phyloP scores from a whole-genome alignment of 352 stramenopile genomes.

The Aphanomyces euteiches region DNA sequence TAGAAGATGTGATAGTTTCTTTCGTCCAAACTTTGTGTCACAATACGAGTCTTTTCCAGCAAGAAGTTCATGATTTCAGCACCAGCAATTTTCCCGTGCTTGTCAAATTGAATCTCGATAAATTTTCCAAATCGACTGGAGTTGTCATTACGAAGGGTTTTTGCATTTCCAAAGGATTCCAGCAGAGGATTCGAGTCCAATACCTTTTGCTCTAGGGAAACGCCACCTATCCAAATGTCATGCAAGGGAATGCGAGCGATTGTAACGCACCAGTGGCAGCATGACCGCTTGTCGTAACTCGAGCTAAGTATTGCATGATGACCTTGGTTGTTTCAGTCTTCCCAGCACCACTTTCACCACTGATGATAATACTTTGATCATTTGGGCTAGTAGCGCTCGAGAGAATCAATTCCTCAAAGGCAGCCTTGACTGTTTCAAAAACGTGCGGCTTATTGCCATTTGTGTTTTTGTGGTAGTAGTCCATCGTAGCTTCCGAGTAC shows the following conservation, averaged over 20 bases:
- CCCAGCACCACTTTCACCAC: conserved; percentile 83
- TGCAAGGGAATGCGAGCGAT: too few species aligned
- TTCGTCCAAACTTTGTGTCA: conserved; percentile 87
- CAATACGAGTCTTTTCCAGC: conserved; percentile 88
- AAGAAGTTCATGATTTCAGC: conserved; percentile 90
- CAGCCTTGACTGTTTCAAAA: conserved; percentile 87
- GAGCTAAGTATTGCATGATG: conserved; percentile 87
- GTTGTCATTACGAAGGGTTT: conserved; percentile 97
- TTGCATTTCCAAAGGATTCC: conserved; percentile 88
- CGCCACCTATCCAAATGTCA: conserved; percentile 2
- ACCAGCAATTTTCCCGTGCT: conserved; percentile 87
- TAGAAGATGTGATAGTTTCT: conserved; percentile 98
- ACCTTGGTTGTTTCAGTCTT: conserved; percentile 92
- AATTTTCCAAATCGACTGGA: conserved; percentile 97
- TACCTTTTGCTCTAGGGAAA: conserved; percentile 65
- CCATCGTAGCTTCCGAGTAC: conserved; percentile 80
- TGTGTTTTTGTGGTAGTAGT: conserved; percentile 84
- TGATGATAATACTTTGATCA: conserved; percentile 92
- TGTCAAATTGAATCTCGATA: conserved; percentile 95
- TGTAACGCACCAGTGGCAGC: background rate
- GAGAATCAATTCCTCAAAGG: conserved; percentile 86
- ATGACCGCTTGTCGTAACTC: conserved; percentile 33
- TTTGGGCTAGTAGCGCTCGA: conserved; percentile 69
- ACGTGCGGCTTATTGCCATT: conserved; percentile 81
- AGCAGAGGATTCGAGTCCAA: conserved; percentile 86